phyloP scores from a whole-genome alignment of 257 asterid genomes.

The Plectranthus barbatus region DNA sequence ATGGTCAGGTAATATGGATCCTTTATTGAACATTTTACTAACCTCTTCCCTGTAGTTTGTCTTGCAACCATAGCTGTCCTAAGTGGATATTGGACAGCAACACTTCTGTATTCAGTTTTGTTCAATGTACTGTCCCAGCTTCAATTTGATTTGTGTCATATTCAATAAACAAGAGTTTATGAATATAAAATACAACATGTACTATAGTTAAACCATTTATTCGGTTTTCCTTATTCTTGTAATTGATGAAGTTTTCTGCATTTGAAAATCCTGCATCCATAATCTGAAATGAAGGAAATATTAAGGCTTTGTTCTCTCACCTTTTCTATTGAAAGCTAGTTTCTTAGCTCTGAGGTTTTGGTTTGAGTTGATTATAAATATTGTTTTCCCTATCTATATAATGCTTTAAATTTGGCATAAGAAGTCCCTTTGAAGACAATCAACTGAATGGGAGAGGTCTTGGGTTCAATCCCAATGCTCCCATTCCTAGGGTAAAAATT shows the following conservation, averaged over 20 bases:
- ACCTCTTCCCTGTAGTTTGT: conserved; percentile 3
- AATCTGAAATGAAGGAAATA: background rate
- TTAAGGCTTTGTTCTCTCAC: background rate
- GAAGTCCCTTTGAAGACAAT: too few relatives aligned
- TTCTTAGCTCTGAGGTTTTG: background rate
- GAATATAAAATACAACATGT: background rate
- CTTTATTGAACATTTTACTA: background rate
- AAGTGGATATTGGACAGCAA: background rate
- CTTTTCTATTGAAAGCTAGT: too few relatives aligned
- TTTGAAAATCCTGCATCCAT: background rate
- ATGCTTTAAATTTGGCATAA: too few relatives aligned
- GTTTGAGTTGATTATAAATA: too few relatives aligned
- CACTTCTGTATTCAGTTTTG: background rate
- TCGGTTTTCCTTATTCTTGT: conserved; percentile 2
- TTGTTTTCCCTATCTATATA: too few relatives aligned
- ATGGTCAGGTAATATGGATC: conserved; percentile 82
- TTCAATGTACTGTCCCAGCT: background rate
- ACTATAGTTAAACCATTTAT: background rate
- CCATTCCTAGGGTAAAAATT: background rate
- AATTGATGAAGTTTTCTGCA: background rate
- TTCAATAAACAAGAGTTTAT: background rate
- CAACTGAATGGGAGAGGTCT: too few relatives aligned
- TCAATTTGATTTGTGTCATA: background rate
- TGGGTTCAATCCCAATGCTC: background rate
- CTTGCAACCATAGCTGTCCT: background rate